Conservation (phyloP, 2,329 filamentous ascomycete genomes). For the Helicocarpus griseus region DNA sequence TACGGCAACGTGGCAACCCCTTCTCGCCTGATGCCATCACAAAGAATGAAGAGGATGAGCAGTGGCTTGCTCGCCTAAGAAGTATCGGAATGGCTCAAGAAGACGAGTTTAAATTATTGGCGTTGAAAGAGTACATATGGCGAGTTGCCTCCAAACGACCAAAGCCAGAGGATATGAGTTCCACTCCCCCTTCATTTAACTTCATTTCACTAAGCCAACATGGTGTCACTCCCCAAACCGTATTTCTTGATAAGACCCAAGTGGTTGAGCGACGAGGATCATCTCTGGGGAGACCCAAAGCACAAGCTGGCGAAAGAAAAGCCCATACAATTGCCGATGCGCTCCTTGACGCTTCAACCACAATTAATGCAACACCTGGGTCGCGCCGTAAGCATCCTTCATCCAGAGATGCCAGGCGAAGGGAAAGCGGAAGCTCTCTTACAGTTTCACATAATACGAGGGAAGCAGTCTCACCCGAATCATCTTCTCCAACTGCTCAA, state of each 20-base stretch:
- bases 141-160: constrained; percentile 64
- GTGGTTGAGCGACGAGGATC: constrained; percentile 36
- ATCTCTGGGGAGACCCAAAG: constrained; percentile 19
- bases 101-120: constrained; percentile 82
- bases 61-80: constrained; percentile 77
- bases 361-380: constrained; percentile 58
- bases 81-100: constrained; percentile 73
- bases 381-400: constrained; percentile 34
- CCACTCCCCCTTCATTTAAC: constrained; percentile 46
- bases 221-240: constrained; percentile 72
- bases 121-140: constrained; percentile 85
- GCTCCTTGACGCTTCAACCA: constrained; percentile 81
- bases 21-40: constrained; percentile 50
- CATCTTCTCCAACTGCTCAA: constrained; percentile 27
- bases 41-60: constrained; percentile 86
- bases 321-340: constrained; percentile 83
- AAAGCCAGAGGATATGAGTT: constrained; percentile 36
- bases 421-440: constrained; percentile 17
- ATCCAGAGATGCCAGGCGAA: constrained; percentile 31
- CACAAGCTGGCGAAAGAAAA: constrained; percentile 28
- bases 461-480: constrained; percentile 24
- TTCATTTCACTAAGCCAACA: constrained; percentile 67
- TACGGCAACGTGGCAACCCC: constrained; percentile 36
- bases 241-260: constrained; percentile 77
- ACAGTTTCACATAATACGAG: constrained; percentile 13